Base-by-base conservation (phyloP, 768 basidiomycete genomes). In the Leccinum obscurum region DNA sequence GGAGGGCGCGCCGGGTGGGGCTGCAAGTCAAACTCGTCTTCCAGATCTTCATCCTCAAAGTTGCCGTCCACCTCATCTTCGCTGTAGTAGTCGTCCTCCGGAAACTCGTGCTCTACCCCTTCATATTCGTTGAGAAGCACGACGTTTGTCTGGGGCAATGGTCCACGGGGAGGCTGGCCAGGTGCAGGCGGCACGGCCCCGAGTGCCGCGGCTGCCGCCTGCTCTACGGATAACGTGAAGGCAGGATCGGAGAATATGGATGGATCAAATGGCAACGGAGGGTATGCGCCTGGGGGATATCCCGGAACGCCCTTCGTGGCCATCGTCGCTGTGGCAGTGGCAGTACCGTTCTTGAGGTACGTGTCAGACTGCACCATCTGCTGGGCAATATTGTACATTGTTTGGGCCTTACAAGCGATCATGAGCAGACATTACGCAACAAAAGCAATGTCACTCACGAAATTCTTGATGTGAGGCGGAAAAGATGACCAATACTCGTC, bases 401-500 rank as follows among this genome's bases (percentile, higher is more conserved):
- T 82, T 74, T 83, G 78, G 58, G 84, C 81, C 78, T 85, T 79
- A 57, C 70, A 66, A 51, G 64, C 68, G 67, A 63, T 70, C 63
- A 69, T 76, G 74, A 76, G 70, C 57, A 58, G 20, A 70, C 62
- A 64, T 62, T 59, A 68, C 24, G 15, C 55, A 52, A 50, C 49
- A 54, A 37, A 67, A 66, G 65, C 66, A 65, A 71, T 72, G 65
- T 58, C 67, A 63, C 85, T 78, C 70, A 90, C 87, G 71, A 89
- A 89, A 62, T 81, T 85, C 68, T 86, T 82, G 61, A 89, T 81
- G 66, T 89, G 85, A 24, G 83, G 80, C 39, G 89, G 88, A 50
- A 90, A 79, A 41, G 83, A 81, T 52, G 84, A 81, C 88, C 87
- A 88, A 69, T 89, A 88, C 52, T 85, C 85, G 64, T 87, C 85